A percentile compares a stretch with the other conserved stretches of the same genome.
phyloP scores from a whole-genome alignment of 2,329 filamentous ascomycete genomes.

The Phaeosphaeriaceae sp. region DNA sequence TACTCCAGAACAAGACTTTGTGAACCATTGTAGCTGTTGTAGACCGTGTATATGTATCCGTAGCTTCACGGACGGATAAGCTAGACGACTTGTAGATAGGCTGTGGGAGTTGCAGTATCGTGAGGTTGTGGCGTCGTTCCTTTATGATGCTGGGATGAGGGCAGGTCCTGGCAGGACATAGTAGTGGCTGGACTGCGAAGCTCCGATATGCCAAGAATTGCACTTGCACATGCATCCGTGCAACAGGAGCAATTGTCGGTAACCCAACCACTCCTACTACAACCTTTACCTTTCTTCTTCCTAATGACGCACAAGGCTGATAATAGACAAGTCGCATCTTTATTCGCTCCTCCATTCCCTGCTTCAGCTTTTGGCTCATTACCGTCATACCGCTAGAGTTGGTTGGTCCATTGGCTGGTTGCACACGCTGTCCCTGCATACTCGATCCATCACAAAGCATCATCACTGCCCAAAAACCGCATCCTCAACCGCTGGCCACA shows the following conservation, averaged over 20 bases:
- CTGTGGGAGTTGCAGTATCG: conserved; percentile 16
- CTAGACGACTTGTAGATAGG: conserved; percentile 11
- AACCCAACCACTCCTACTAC: not conserved
- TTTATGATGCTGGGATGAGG: conserved; percentile 20
- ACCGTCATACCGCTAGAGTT: no score
- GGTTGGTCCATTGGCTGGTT: no score
- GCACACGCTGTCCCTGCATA: not conserved
- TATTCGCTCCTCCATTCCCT: conserved; percentile 1
- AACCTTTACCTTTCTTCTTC: conserved; percentile 8
- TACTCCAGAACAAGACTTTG: conserved; percentile 80
- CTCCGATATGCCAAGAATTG: conserved; percentile 20
- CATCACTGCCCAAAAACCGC: no score
- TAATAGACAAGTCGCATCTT: conserved; percentile 4
- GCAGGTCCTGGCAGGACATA: no score
- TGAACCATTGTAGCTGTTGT: conserved; percentile 52
- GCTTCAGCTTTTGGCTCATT: no score
- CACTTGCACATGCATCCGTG: conserved; percentile 19
- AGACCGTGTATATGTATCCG: conserved; percentile 8
- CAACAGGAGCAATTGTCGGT: conserved; percentile 15
- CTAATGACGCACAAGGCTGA: conserved; percentile 3
- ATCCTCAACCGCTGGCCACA: conserved; percentile 3
- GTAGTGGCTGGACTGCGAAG: conserved; percentile 19
- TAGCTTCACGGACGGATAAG: conserved; percentile 19
- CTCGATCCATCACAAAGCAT: not conserved
- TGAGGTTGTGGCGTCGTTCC: conserved; percentile 28